Evolutionary conservation across 2,329 filamentous ascomycete species (phyloP).

Genomic region (Trichoderma simmonsii): DNA sequence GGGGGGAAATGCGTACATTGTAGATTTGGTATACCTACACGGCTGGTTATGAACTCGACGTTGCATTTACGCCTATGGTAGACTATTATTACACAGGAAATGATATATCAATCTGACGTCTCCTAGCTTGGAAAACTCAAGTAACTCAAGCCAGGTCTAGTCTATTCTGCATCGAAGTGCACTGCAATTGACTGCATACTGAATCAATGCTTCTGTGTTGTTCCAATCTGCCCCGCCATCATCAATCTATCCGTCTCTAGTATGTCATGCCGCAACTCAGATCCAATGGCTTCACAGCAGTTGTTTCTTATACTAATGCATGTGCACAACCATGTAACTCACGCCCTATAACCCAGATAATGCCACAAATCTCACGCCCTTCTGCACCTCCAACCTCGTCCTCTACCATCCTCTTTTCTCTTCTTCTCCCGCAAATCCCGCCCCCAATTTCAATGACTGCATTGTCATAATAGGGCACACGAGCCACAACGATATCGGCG

Average conservation of each 20-base stretch:
- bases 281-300: too few species aligned
- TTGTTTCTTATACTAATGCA: too few species aligned
- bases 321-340: background rate
- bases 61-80: background rate
- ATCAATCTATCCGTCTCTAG: background rate
- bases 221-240: background rate
- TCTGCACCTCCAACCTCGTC: background rate
- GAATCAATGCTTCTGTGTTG: background rate
- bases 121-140: background rate
- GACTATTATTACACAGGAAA: background rate
- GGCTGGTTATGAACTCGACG: background rate
- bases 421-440: background rate
- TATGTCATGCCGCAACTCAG: background rate
- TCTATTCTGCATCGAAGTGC: background rate
- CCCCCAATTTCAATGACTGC: background rate
- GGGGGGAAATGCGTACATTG: background rate
- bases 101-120: background rate
- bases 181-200: background rate
- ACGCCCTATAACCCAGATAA: background rate
- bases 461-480: conserved; percentile 5
- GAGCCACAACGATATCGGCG: conserved; percentile 16
- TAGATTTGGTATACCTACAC: background rate
- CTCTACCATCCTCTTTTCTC: background rate
- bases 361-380: background rate
- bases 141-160: background rate